A percentile compares a stretch with the other conserved stretches of the same genome.
These are phyloP conservation scores for Agaricus subrufescens DNA, from an alignment of 768 basidiomycete genomes.

Conservation along the genomic window DNA sequence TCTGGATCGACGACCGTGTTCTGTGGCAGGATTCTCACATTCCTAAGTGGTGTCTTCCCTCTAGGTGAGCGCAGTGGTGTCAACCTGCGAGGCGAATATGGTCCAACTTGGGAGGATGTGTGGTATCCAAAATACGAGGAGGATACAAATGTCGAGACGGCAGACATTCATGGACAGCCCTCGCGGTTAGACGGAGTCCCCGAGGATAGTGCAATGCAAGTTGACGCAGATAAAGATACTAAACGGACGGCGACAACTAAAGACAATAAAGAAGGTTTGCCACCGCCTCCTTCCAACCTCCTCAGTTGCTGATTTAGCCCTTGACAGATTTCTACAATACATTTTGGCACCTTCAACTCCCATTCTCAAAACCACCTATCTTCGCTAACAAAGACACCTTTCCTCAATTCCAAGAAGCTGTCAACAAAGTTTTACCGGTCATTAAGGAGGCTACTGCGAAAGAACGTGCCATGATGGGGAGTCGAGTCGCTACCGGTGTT, in stretches of 20 bases:
- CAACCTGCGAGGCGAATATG: conserved; percentile 85
- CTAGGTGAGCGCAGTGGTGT: conserved; percentile 88
- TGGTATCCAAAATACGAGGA: conserved; percentile 26
- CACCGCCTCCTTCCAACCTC: background rate
- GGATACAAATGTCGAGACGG: conserved; percentile 25
- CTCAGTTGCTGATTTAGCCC: background rate
- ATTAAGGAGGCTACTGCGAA: conserved; percentile 86
- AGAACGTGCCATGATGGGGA: conserved; percentile 84
- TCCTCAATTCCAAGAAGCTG: conserved; percentile 61
- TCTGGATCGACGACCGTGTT: conserved; percentile 81
- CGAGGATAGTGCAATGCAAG: conserved; percentile 52
- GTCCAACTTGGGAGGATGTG: conserved; percentile 72
- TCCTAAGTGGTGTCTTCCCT: conserved; percentile 82
- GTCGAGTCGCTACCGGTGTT: conserved; percentile 42
- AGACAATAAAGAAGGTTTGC: conserved; percentile 59
- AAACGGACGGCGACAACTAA: conserved; percentile 19
- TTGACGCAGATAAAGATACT: conserved; percentile 43
- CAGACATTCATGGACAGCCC: conserved; percentile 16
- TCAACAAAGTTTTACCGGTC: conserved; percentile 69
- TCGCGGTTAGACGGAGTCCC: conserved; percentile 14
- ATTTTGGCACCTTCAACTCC: conserved; percentile 87
- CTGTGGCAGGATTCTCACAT: conserved; percentile 85
- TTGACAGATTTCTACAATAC: conserved; percentile 72
- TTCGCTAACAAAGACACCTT: conserved; percentile 59
- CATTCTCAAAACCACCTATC: conserved; percentile 75